Evolutionary conservation across 805 yeast species (phyloP).

Genomic region (Zygosaccharomyces bailii): DNA sequence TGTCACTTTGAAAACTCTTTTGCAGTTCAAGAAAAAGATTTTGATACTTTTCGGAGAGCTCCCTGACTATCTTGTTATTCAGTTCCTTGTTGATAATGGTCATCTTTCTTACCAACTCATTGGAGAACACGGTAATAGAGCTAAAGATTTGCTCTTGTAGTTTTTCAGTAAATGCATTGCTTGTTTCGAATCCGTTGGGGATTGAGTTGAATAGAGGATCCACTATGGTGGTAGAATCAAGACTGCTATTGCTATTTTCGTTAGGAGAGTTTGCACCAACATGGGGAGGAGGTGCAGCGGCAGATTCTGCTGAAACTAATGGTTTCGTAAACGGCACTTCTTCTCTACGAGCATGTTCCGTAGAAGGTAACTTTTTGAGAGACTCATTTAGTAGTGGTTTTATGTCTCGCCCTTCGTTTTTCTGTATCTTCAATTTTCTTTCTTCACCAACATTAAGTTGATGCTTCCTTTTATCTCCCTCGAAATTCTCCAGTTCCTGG

Average conservation of each 20-base stretch:
- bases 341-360: neutral
- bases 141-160: constrained; percentile 38
- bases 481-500: neutral
- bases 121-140: constrained; percentile 36
- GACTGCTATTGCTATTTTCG: constrained; percentile 7
- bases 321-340: neutral
- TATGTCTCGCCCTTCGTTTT: constrained; percentile 1
- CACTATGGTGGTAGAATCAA: constrained; percentile 13
- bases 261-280: neutral
- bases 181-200: constrained; percentile 11
- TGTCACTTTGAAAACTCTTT: constrained; percentile 36
- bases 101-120: constrained; percentile 36
- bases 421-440: constrained; percentile 4
- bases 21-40: constrained; percentile 34
- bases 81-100: constrained; percentile 38
- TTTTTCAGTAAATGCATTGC: constrained; percentile 35
- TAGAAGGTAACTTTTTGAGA: neutral
- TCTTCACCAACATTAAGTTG: neutral
- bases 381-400: neutral
- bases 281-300: no score
- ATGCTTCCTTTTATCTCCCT: neutral
- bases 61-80: constrained; percentile 35
- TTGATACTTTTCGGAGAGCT: constrained; percentile 38
- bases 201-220: constrained; percentile 6
- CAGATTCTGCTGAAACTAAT: neutral